These are phyloP conservation scores for Brassica cretica DNA, from an alignment of 345 rosid species.

Conservation along the genomic window DNA sequence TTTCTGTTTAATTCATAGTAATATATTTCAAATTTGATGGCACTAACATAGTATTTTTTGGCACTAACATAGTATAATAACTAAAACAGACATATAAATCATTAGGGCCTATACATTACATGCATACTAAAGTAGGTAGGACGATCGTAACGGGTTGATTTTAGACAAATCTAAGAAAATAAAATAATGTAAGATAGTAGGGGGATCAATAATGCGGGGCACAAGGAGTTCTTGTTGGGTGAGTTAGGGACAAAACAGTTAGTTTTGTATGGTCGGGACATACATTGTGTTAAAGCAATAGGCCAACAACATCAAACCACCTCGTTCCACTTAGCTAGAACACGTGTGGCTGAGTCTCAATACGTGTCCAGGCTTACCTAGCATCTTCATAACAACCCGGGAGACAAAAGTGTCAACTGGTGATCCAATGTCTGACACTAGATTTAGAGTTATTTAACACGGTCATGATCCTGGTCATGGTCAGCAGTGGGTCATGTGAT, in stretches of 20 bases:
- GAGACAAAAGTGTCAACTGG: slow-evolving; percentile 15
- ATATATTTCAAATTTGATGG: neutral
- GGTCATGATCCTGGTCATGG: slow-evolving; percentile 8
- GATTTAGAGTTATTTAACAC: slow-evolving; percentile 22
- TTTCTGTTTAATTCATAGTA: neutral
- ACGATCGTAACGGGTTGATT: slow-evolving; percentile 3
- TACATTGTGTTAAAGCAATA: slow-evolving; percentile 8
- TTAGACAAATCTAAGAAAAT: slow-evolving; percentile 13
- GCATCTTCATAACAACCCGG: neutral
- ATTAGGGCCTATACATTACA: neutral
- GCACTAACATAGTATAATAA: neutral
- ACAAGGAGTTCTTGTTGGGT: slow-evolving; percentile 41
- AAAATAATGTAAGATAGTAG: neutral
- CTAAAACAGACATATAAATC: neutral
- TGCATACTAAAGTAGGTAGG: slow-evolving; percentile 10
- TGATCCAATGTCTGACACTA: slow-evolving; percentile 25
- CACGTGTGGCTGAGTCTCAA: slow-evolving; percentile 22
- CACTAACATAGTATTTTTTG: neutral
- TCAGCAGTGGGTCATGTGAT: slow-evolving; percentile 20
- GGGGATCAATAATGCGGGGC: slow-evolving; percentile 30
- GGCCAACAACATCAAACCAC: slow-evolving; percentile 21
- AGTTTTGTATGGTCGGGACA: slow-evolving; percentile 32
- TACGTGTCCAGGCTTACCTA: slow-evolving; percentile 22
- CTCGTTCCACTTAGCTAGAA: slow-evolving; percentile 18
- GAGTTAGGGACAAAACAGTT: slow-evolving; percentile 42